Evolutionary conservation across 768 basidiomycete species (phyloP).

Genomic region (Sporobolomyces phaffii): DNA sequence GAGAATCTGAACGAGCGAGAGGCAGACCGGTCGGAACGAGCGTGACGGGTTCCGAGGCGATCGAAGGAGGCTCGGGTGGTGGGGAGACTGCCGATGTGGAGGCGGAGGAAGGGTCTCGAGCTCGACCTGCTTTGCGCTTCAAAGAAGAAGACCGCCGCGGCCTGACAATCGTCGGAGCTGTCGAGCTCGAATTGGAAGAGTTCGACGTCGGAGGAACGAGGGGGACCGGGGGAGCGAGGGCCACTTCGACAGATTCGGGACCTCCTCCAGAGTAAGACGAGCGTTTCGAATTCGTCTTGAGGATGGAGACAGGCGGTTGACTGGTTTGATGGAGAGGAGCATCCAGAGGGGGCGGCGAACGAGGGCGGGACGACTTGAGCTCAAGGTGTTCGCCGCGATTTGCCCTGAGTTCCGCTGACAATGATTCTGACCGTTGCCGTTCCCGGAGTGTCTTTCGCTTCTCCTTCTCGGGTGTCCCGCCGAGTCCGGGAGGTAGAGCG

Average conservation of each 20-base stretch:
- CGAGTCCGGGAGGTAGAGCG: slow-evolving; percentile 14
- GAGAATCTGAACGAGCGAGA: slow-evolving; percentile 48
- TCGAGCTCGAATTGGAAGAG: no score
- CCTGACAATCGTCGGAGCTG: no score
- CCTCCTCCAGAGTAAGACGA: background rate
- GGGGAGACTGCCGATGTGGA: no score
- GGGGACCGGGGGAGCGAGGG: background rate
- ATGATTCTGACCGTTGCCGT: background rate
- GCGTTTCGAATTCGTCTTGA: background rate
- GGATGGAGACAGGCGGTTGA: background rate
- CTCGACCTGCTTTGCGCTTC: no score
- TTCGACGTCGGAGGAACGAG: no score
- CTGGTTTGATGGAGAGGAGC: background rate
- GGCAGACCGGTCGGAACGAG: slow-evolving; percentile 46
- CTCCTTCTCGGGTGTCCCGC: background rate
- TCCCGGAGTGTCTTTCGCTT: background rate
- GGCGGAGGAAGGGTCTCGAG: no score
- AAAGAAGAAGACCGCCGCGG: no score
- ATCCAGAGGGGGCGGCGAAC: background rate
- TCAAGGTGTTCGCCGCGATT: background rate
- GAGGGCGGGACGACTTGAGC: background rate
- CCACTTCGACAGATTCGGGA: background rate
- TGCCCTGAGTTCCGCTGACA: no score
- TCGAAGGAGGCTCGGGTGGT: no score
- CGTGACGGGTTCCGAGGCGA: no score